These are phyloP conservation scores for Myriosclerotinia scirpicola DNA, from an alignment of 2,329 filamentous ascomycete genomes.

Conservation along the genomic window DNA sequence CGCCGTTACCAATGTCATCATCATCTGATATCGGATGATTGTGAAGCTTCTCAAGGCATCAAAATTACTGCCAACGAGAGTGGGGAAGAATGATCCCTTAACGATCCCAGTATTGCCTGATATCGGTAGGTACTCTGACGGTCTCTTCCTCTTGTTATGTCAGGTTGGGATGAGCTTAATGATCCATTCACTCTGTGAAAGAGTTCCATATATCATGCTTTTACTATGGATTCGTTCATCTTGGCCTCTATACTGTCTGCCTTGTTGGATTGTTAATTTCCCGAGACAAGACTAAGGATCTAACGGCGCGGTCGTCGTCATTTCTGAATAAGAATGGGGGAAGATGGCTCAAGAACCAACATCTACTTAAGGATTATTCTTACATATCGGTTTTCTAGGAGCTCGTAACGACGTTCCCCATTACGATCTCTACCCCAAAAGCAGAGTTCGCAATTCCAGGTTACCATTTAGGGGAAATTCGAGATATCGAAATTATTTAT, in stretches of 20 bases:
- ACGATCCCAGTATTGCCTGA: not conserved
- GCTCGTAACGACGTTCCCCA: conserved; percentile 4
- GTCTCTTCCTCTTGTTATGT: conserved; percentile 8
- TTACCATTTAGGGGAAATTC: conserved; percentile 5
- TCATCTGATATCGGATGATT: not conserved
- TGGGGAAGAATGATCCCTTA: not conserved
- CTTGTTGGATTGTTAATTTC: not conserved
- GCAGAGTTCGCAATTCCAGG: not conserved
- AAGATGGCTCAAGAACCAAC: not conserved
- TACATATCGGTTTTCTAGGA: not conserved
- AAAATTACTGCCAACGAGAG: not conserved
- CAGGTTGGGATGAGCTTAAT: conserved; percentile 13
- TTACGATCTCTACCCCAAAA: not conserved
- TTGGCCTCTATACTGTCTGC: conserved; percentile 7
- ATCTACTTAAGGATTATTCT: not conserved
- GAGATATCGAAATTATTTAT: conserved; percentile 4
- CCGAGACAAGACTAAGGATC: not conserved
- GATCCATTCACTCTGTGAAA: conserved; percentile 3
- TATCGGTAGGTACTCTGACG: conserved; percentile 1
- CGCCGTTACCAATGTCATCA: not conserved
- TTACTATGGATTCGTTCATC: not conserved
- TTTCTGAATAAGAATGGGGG: not conserved
- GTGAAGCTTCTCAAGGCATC: not conserved
- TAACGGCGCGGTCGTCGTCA: not conserved
- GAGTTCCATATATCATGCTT: conserved; percentile 5